phyloP scores from a whole-genome alignment of 352 stramenopile species.

The Phytophthora tubulina region DNA sequence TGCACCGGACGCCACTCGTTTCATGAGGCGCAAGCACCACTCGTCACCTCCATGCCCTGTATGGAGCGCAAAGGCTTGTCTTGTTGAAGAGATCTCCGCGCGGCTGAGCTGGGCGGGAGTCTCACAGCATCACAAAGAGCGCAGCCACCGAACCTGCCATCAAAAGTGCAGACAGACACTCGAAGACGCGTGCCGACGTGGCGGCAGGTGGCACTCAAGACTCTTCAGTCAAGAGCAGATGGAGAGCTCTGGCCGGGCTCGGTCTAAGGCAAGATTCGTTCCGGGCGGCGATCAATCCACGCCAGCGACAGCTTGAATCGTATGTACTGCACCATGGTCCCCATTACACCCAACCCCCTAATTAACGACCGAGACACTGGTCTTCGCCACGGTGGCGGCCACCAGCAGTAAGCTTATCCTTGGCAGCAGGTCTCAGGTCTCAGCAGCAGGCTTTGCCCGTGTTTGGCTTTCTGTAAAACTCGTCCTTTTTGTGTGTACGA shows the following conservation, averaged over 20 bases:
- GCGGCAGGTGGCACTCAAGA: not conserved
- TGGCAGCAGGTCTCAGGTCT: not conserved
- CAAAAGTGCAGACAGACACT: slow-evolving; percentile 4
- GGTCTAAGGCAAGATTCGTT: not conserved
- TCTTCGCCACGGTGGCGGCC: too few species aligned
- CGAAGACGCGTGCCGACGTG: not conserved
- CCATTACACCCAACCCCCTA: not conserved
- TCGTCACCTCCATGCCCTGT: not conserved
- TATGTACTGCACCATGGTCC: not conserved
- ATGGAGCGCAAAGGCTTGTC: too few species aligned
- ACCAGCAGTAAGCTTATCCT: not conserved
- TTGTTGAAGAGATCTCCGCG: slow-evolving; percentile 17
- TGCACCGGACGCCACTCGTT: slow-evolving; percentile 6
- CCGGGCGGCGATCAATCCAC: not conserved
- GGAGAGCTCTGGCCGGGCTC: not conserved
- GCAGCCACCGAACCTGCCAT: slow-evolving; percentile 2
- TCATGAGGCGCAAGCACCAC: not conserved
- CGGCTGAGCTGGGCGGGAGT: slow-evolving; percentile 3
- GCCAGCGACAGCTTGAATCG: not conserved
- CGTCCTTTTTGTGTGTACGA: slow-evolving; percentile 28
- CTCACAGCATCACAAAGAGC: slow-evolving; percentile 7
- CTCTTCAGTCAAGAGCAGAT: not conserved
- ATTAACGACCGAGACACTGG: too few species aligned
- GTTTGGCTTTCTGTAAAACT: not conserved
- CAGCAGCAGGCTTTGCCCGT: slow-evolving; percentile 5